Evolutionary conservation across 495 filamentous ascomycete genomes (phyloP).

Genomic region (Penicillium subrubescens): DNA sequence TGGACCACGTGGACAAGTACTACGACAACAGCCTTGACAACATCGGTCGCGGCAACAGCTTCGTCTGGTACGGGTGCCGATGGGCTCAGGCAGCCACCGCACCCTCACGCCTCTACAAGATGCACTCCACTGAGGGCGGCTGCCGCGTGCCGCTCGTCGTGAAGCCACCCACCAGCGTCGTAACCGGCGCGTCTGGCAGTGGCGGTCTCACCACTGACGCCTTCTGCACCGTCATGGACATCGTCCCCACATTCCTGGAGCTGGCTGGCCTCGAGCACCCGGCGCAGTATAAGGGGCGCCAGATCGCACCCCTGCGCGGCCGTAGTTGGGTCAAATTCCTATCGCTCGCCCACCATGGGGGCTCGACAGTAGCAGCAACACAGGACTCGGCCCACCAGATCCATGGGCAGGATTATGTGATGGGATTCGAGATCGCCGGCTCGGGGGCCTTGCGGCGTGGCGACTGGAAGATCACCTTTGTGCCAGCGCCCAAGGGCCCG

Average conservation of each 20-base stretch:
- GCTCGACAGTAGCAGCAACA: background rate
- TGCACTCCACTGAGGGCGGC: conserved; percentile 53
- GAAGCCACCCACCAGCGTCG: conserved; percentile 12
- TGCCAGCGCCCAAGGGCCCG: conserved; percentile 26
- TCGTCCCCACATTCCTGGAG: conserved; percentile 53
- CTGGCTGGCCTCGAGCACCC: conserved; percentile 54
- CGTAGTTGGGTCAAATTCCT: conserved; percentile 16
- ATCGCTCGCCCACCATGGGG: background rate
- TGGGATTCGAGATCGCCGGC: conserved; percentile 32
- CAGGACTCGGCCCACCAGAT: conserved; percentile 23
- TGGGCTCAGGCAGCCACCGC: conserved; percentile 58
- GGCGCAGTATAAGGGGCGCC: conserved; percentile 45
- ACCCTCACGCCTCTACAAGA: conserved; percentile 51
- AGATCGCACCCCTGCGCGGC: conserved; percentile 50
- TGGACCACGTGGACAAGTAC: conserved; percentile 43
- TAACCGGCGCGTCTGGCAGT: background rate
- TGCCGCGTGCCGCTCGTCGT: conserved; percentile 47
- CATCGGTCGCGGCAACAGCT: conserved; percentile 56
- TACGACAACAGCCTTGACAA: conserved; percentile 62
- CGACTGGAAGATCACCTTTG: conserved; percentile 26
- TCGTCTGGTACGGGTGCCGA: conserved; percentile 61
- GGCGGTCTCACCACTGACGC: conserved; percentile 13
- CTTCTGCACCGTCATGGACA: conserved; percentile 58
- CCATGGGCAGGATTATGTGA: background rate
- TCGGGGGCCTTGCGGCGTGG: conserved; percentile 26